Percentiles rank a stretch among this genome's conserved stretches.
Evolutionary conservation across 805 yeast genomes (phyloP).

Genomic region (Spathaspora boniae): DNA sequence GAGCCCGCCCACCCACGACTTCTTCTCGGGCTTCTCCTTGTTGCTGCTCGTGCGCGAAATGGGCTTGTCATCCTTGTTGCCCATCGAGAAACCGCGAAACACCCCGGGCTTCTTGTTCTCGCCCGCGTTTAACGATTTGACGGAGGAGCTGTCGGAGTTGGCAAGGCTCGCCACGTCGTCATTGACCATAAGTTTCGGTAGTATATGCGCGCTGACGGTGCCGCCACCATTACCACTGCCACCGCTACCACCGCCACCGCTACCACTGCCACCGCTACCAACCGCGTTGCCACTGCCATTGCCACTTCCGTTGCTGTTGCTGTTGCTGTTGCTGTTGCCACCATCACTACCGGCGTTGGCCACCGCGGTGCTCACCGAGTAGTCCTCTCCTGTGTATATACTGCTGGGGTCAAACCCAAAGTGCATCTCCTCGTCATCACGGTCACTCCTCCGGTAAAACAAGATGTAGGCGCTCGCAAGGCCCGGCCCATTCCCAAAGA

Average conservation of each 20-base stretch:
- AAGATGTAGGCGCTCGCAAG: constrained; percentile 89
- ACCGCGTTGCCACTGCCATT: too few species aligned
- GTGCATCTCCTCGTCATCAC: constrained; percentile 26
- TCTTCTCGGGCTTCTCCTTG: constrained; percentile 27
- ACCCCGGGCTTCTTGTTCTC: constrained; percentile 11
- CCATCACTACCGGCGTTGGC: too few species aligned
- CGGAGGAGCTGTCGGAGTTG: constrained; percentile 6
- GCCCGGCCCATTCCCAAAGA: constrained; percentile 85
- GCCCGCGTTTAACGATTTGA: constrained; percentile 6
- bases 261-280: constrained; percentile 2
- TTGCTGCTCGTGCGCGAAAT: constrained; percentile 1
- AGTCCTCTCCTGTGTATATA: constrained; percentile 33
- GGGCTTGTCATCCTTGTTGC: constrained; percentile 8
- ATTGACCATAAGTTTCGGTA: too few species aligned
- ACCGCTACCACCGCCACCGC: constrained; percentile 1
- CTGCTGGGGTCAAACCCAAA: constrained; percentile 32
- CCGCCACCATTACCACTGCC: too few species aligned
- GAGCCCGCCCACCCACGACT: constrained; percentile 39
- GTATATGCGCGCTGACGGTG: too few species aligned
- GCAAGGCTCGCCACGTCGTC: too few species aligned
- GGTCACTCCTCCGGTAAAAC: constrained; percentile 54
- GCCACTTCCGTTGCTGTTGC: too few species aligned
- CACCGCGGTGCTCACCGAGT: too few species aligned
- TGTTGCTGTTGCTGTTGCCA: too few species aligned
- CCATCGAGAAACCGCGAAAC: constrained; percentile 32